Evolutionary conservation across 2,329 filamentous ascomycete species (phyloP), one percentile per base, ranked within the genome.

Genomic region (Fusarium guadeloupense): DNA sequence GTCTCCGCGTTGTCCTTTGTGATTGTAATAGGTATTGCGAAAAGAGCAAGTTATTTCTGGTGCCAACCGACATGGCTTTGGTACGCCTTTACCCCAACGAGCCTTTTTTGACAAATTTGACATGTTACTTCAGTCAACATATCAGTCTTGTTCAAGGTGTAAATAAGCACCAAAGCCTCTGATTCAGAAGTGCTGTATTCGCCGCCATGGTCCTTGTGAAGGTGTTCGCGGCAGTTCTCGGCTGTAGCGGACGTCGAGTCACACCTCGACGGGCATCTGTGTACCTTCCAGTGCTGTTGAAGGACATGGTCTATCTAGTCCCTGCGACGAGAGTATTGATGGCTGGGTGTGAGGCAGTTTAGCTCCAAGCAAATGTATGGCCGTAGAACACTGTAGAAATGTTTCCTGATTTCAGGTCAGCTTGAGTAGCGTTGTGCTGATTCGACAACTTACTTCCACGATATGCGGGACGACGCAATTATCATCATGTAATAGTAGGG

Each of bases 241-340:
- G 9, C n/a, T 1, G 28, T 4, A 0, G 4, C 13, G 4, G 20
- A 28, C 3, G 2, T 9, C 4, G 7, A 4, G 2, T 3, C 12
- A 3, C 46, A 42, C 12, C 20, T 19, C 7, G 39, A 42, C 1
- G 37, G 46, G 6, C 46, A 49, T 4, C 0, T 0, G 17, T 21
- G 42, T 1, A n/a, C 5, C 2, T 5, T 16, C 28, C 37, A 49
- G 10, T 49, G 37, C 1, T 42, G 10, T 1, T 21, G 2, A 1
- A 26, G 4, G 9, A 42, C 14, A 6, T 49, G 37, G 2, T 17
- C 16, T 6, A 49, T 49, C 46, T 28, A 34, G 9, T 42, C 6
- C 4, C 2, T 28, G 0, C 6, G 26, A 0, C 28, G 20, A 7
- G 19, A 9, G 13, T 33, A 42, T 3, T 8, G 37, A 1, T 6